Conservation (phyloP, 108 stramenopile species). For the Ochromonas danica region DNA sequence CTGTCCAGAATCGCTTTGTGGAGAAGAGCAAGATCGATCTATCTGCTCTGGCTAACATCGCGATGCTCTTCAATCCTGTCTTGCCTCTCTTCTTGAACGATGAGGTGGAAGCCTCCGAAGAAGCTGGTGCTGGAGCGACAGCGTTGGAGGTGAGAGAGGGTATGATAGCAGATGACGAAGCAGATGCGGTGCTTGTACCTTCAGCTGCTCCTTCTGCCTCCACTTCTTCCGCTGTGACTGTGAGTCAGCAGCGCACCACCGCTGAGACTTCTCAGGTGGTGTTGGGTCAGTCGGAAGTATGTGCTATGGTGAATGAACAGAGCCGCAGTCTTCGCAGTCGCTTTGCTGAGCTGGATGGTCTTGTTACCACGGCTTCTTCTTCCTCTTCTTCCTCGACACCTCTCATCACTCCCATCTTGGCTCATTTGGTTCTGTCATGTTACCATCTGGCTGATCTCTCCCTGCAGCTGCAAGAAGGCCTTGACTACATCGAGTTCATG, state of each 20-base stretch:
- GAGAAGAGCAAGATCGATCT: background rate
- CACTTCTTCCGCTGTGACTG: too few relatives aligned
- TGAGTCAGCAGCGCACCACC: too few relatives aligned
- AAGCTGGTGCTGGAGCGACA: background rate
- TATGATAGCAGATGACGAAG: background rate
- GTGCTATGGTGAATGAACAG: background rate
- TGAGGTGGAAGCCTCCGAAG: conserved; percentile 4
- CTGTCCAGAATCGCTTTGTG: background rate
- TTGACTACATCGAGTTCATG: conserved; percentile 12
- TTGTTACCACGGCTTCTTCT: background rate
- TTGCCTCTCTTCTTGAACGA: background rate
- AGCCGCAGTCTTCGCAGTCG: background rate
- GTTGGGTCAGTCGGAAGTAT: background rate
- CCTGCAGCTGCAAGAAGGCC: background rate
- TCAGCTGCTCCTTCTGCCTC: too few relatives aligned
- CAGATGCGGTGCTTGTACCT: background rate
- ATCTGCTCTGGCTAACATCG: background rate
- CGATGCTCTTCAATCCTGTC: background rate
- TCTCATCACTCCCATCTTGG: background rate
- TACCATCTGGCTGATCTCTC: background rate
- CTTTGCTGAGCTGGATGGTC: background rate
- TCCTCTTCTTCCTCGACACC: background rate
- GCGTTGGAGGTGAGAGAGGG: background rate
- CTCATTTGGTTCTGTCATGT: background rate
- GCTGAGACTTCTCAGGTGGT: too few relatives aligned